Evolutionary conservation across 2,329 filamentous ascomycete genomes (phyloP), one percentile per base, ranked within the genome.

Genomic region (Cordyceps militaris): DNA sequence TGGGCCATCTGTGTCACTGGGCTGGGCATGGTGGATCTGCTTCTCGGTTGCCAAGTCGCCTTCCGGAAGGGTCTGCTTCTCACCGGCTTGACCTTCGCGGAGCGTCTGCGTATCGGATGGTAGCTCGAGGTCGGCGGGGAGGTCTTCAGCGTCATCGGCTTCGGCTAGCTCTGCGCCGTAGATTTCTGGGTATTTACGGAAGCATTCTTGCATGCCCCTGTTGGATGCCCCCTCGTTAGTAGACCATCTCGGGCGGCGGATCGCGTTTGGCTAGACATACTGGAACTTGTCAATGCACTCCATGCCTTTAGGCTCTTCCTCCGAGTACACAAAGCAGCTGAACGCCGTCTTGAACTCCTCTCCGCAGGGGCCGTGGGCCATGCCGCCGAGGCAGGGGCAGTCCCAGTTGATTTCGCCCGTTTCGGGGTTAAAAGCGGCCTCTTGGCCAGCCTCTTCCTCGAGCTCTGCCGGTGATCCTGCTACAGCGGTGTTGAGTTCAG

Each of bases 391-490:
- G 72, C 94, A 99, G 16, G 94, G 94, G 74, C 94, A 99, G 71
- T 97, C 94, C 94, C 94, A 99, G 80, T 99, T 99, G 76, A 99
- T 99, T 81, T 99, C 94, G 65, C 94, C 94, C 10, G 94, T 99
- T 77, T 97, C 94, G 3, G 92, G 91, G 74, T 99, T 96, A 78
- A 97, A 99, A 1, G 94, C 94, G 57, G 91, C 94, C 73, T 97
- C 86, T 70, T 93, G 86, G 61, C 77, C 82, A 6, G 91, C 91
- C 72, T 97, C 91, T 60, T 90, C 84, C 71, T 96, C 88, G 14
- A 94, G 75, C 0, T 73, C 79, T 58, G 76, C 76, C 7, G 78
- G 75, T 2, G 79, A 76, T 28, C 70, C 70, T 6, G 64, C 70
- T 6, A 64, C 55, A 26, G 60, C 63, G 23, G 46, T 44, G 63